phyloP scores from a whole-genome alignment of 768 basidiomycete genomes.

The Macrolepiota albuminosa region DNA sequence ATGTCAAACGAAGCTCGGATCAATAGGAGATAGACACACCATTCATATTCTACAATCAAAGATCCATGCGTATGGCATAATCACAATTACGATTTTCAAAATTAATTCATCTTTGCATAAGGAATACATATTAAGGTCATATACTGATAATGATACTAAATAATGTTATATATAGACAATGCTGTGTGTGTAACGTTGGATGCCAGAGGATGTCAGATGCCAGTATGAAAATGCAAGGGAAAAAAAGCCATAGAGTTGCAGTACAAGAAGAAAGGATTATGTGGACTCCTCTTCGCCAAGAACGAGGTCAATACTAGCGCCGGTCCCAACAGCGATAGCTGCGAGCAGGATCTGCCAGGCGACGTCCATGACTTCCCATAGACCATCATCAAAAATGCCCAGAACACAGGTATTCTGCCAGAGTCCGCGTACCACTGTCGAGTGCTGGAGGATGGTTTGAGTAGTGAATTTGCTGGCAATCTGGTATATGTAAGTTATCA shows the following conservation, averaged over 20 bases:
- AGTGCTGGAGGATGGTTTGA: slow-evolving; percentile 40
- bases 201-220: not conserved
- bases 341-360: slow-evolving; percentile 66
- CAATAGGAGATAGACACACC: not conserved
- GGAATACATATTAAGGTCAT: not conserved
- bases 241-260: not conserved
- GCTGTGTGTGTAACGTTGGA: not conserved
- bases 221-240: not conserved
- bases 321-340: slow-evolving; percentile 50
- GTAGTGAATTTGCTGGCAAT: slow-evolving; percentile 38
- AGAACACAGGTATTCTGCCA: slow-evolving; percentile 71
- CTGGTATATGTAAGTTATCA: slow-evolving; percentile 24
- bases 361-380: slow-evolving; percentile 65
- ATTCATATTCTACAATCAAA: not conserved
- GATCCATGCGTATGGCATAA: not conserved
- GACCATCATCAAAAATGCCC: slow-evolving; percentile 58
- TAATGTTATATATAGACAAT: not conserved
- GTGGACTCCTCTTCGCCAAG: slow-evolving; percentile 1
- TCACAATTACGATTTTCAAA: not conserved
- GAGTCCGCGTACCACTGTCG: slow-evolving; percentile 58
- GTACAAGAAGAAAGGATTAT: not conserved
- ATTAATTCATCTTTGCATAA: not conserved
- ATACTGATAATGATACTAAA: not conserved
- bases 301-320: slow-evolving; percentile 23
- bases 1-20: not conserved